Conservation (phyloP, 2,329 filamentous ascomycete genomes). For the Fusarium ambrosium region DNA sequence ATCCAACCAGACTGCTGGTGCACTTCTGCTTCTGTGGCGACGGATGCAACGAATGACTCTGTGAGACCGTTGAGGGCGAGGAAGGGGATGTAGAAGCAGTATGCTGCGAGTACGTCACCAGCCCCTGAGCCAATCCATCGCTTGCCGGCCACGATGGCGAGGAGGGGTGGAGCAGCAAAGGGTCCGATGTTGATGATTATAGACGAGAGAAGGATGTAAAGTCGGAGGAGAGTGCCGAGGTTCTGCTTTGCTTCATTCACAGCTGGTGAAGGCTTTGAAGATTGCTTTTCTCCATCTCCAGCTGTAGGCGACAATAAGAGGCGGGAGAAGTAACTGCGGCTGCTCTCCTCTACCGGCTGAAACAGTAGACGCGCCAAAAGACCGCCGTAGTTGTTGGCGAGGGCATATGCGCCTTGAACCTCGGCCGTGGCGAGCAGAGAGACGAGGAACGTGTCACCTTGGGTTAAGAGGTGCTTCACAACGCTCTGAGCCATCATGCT, state of each 20-base stretch:
- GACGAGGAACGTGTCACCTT: conserved; percentile 93
- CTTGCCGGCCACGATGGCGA: conserved; percentile 81
- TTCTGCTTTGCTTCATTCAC: conserved; percentile 62
- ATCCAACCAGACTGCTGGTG: conserved; percentile 86
- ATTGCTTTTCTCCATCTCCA: conserved; percentile 34
- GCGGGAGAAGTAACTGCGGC: conserved; percentile 88
- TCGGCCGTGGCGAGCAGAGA: conserved; percentile 80
- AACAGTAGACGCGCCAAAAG: conserved; percentile 90
- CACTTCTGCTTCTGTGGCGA: conserved; percentile 81
- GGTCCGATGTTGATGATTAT: conserved; percentile 80
- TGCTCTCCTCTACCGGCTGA: conserved; percentile 95
- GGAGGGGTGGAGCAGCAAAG: conserved; percentile 77
- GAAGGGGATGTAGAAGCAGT: conserved; percentile 94
- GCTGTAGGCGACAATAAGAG: conserved; percentile 66
- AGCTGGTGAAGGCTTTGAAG: conserved; percentile 44
- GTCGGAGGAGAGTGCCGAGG: conserved; percentile 74
- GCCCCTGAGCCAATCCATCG: conserved; percentile 83
- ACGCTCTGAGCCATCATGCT: conserved; percentile 90
- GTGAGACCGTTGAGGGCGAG: conserved; percentile 91
- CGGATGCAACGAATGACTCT: conserved; percentile 92
- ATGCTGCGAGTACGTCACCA: conserved; percentile 79
- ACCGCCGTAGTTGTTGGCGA: conserved; percentile 95
- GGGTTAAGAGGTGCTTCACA: conserved; percentile 93
- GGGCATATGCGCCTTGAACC: conserved; percentile 90
- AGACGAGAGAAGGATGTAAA: conserved; percentile 82